Conservation (phyloP, 2,329 filamentous ascomycete genomes). For the Botrytis paeoniae region DNA sequence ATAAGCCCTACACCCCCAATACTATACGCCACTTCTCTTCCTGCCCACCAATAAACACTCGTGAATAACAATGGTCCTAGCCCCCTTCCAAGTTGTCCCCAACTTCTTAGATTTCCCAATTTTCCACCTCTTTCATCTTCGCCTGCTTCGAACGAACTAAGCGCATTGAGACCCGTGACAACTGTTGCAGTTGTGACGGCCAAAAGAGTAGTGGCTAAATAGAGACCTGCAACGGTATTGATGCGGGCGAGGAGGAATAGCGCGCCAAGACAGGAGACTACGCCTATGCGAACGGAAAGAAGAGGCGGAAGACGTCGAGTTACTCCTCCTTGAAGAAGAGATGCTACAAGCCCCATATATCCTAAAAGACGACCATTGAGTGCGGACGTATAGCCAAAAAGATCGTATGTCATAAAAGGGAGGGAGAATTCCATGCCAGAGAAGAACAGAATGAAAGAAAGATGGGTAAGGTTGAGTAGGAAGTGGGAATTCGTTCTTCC, state of each 20-base stretch:
- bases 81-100: slow-evolving; percentile 84
- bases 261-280: slow-evolving; percentile 71
- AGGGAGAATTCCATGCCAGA: slow-evolving; percentile 97
- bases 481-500: slow-evolving; percentile 72
- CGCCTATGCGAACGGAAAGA: slow-evolving; percentile 73
- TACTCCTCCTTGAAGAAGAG: slow-evolving; percentile 88
- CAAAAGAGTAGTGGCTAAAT: slow-evolving; percentile 76
- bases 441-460: slow-evolving; percentile 92
- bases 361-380: slow-evolving; percentile 84
- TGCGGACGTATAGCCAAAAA: slow-evolving; percentile 77
- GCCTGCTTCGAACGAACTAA: slow-evolving; percentile 85
- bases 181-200: slow-evolving; percentile 92
- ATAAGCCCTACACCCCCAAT: slow-evolving; percentile 79
- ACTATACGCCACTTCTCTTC: slow-evolving; percentile 78
- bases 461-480: slow-evolving; percentile 80
- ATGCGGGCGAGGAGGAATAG: slow-evolving; percentile 77
- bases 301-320: slow-evolving; percentile 82
- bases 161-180: slow-evolving; percentile 86
- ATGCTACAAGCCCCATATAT: slow-evolving; percentile 86
- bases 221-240: slow-evolving; percentile 66
- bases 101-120: slow-evolving; percentile 74
- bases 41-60: slow-evolving; percentile 97
- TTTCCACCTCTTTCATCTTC: slow-evolving; percentile 81
- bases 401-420: slow-evolving; percentile 94
- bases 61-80: slow-evolving; percentile 89